These are phyloP conservation scores for Terfezia claveryi DNA, from an alignment of 495 filamentous ascomycete species.

Conservation along the genomic window DNA sequence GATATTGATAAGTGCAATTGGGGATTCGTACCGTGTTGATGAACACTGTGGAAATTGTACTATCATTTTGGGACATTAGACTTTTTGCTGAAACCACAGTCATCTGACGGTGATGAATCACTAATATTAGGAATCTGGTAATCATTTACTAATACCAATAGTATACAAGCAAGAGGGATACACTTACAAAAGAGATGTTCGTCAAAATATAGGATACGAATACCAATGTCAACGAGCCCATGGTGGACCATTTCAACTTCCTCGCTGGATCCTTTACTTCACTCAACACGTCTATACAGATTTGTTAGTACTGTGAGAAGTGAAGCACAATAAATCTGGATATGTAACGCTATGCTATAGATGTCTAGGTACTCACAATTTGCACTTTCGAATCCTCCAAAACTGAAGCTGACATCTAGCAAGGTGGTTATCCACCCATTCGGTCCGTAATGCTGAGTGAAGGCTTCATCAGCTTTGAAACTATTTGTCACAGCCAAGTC, in stretches of 20 bases:
- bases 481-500: neutral
- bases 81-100: neutral
- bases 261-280: constrained; percentile 25
- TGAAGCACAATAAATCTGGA: neutral
- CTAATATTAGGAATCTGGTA: neutral
- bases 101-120: neutral
- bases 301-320: neutral
- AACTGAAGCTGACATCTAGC: constrained; percentile 21
- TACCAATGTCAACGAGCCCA: constrained; percentile 18
- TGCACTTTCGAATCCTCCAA: constrained; percentile 24
- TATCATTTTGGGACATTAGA: neutral
- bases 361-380: constrained; percentile 19
- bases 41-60: neutral
- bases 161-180: neutral
- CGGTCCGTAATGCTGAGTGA: constrained; percentile 6
- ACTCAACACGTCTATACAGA: constrained; percentile 20
- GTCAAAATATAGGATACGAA: constrained; percentile 23
- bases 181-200: constrained; percentile 27
- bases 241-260: constrained; percentile 21
- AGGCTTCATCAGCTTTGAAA: constrained; percentile 13
- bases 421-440: constrained; percentile 20
- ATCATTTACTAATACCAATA: neutral
- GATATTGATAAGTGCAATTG: no score
- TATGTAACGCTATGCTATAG: neutral
- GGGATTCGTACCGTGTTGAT: neutral